Base-by-base conservation (phyloP, 495 filamentous ascomycete genomes). In the Oleoguttula mirabilis region DNA sequence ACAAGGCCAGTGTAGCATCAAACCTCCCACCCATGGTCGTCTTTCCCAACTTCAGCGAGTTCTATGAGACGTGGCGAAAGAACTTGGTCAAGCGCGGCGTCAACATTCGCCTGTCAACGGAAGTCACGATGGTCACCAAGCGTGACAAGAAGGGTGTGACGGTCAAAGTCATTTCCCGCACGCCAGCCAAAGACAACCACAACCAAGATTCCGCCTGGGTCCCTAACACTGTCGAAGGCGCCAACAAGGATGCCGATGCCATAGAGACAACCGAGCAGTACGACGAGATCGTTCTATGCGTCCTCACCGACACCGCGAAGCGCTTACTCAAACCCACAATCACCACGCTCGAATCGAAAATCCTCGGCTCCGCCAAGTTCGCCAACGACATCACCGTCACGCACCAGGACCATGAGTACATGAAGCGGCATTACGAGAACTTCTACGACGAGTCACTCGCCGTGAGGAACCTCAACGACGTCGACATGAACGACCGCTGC, bases 341-440 rank as follows among this genome's bases (percentile, higher is more conserved):
- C 20, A 75, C 71, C 20, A 73, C 71, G 66, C 67, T 66, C 30
- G 83, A 88, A 55, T 69, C 61, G 21, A 73, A 64, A 19, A 76
- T 88, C 24, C 73, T 88, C 0, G 76, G 79, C 25, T 75, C 76
- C 28, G 80, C 80, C n/a, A 76, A 72, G 42, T 88, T 86, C 60
- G 83, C 69, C 58, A 75, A 87, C 65, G 83, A 92, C 57, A 74
- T 88, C 48, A 92, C 84, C 20, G 73, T 90, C 55, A 90, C 84
- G 19, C 83, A 92, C 58, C 73, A 67, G 34, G 84, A 92, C 60
- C 59, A 63, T n/a, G 55, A 70, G 2, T 92, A 88, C 64, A 83
- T 88, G 64, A 67, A 74, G 36, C 67, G 69, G 14, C 74, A 86
- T 48, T 88, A 87, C 63, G 82, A 92, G 47, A 81, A 75, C 19